A percentile compares a stretch with the other conserved stretches of the same genome.
phyloP scores from a whole-genome alignment of 2,329 filamentous ascomycete species.

The Neoascochyta sp. region DNA sequence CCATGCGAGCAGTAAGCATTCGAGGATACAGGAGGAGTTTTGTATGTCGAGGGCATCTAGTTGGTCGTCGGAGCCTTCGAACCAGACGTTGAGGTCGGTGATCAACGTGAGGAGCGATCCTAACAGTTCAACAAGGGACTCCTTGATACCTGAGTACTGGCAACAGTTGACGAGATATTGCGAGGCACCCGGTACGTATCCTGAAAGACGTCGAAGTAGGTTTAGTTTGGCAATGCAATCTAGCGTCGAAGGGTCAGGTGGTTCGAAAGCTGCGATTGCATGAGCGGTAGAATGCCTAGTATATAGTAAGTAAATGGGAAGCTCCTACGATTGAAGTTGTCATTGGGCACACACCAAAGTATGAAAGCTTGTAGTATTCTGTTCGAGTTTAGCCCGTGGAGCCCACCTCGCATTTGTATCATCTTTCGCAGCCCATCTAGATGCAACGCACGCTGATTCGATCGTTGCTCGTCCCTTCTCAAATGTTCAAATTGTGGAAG shows the following conservation, averaged over 20 bases:
- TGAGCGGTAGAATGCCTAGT: slow-evolving; percentile 40
- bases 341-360: slow-evolving; percentile 35
- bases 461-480: slow-evolving; percentile 30
- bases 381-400: slow-evolving; percentile 33
- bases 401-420: slow-evolving; percentile 35
- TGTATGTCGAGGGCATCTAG: slow-evolving; percentile 37
- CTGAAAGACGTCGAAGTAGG: slow-evolving; percentile 28
- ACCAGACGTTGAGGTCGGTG: slow-evolving; percentile 36
- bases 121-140: slow-evolving; percentile 26
- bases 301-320: slow-evolving; percentile 38
- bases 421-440: slow-evolving; percentile 33
- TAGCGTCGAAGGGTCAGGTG: slow-evolving; percentile 29
- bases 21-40: slow-evolving; percentile 35
- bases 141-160: slow-evolving; percentile 24
- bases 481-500: too few relatives aligned
- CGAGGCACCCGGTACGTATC: slow-evolving; percentile 28
- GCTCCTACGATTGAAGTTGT: slow-evolving; percentile 14
- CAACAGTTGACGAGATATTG: slow-evolving; percentile 31
- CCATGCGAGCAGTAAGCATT: slow-evolving; percentile 33
- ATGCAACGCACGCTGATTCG: slow-evolving; percentile 33
- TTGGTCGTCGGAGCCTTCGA: slow-evolving; percentile 24
- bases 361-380: slow-evolving; percentile 41
- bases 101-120: slow-evolving; percentile 30
- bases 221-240: slow-evolving; percentile 27
- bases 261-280: slow-evolving; percentile 35